Conservation (phyloP, 1,284 basidiomycete genomes). For the Tremellales sp. region DNA sequence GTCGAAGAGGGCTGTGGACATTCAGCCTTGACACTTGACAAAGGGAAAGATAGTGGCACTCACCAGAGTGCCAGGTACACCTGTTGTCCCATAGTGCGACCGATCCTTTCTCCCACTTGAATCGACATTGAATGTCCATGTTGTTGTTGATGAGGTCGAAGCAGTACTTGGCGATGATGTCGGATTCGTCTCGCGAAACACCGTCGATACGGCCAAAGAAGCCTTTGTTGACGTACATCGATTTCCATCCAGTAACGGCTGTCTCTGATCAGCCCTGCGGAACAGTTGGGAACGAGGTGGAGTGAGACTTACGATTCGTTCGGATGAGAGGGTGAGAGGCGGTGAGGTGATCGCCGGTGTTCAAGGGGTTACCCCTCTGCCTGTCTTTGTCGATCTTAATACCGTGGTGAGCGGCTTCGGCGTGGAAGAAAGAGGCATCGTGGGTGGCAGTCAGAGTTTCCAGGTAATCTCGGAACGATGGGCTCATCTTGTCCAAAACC, state of each 20-base stretch:
- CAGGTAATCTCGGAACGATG: conserved; percentile 57
- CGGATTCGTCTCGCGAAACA: conserved; percentile 59
- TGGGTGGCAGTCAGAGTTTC: conserved; percentile 61
- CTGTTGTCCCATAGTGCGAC: conserved; percentile 54
- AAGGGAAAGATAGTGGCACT: conserved; percentile 5
- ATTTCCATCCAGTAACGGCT: conserved; percentile 61
- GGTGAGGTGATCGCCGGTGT: conserved; percentile 56
- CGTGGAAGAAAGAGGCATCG: conserved; percentile 57
- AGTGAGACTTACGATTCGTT: conserved; percentile 47
- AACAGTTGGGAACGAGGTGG: background rate
- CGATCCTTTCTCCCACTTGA: conserved; percentile 45
- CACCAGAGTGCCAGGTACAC: conserved; percentile 54
- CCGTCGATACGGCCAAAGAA: conserved; percentile 63
- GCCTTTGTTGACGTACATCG: conserved; percentile 59
- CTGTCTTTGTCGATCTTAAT: conserved; percentile 24
- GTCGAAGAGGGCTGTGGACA: conserved; percentile 50
- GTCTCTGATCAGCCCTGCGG: background rate
- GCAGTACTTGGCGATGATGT: conserved; percentile 36
- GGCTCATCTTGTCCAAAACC: conserved; percentile 56
- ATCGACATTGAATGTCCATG: conserved; percentile 60
- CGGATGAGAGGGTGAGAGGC: conserved; percentile 55
- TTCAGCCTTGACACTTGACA: conserved; percentile 5
- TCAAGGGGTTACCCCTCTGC: conserved; percentile 57
- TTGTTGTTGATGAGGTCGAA: conserved; percentile 37
- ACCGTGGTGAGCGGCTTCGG: conserved; percentile 42